These are phyloP conservation scores for Ogataea pini DNA, from an alignment of 805 yeast genomes.

Conservation along the genomic window DNA sequence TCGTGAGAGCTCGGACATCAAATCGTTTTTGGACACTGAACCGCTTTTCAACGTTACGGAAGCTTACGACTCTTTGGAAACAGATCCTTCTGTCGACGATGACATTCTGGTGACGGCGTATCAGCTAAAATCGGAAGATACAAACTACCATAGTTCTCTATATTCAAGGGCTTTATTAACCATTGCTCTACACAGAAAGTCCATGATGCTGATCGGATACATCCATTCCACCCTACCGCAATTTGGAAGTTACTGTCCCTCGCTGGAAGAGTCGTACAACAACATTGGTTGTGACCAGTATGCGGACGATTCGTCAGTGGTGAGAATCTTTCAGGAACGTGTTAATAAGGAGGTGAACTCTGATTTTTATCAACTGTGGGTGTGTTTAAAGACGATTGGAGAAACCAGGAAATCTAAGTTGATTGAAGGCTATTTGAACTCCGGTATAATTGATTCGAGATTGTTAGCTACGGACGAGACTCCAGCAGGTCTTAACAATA, in stretches of 20 bases:
- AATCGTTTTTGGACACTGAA: constrained; percentile 46
- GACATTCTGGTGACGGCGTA: constrained; percentile 77
- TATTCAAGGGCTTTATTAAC: constrained; percentile 60
- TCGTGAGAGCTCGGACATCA: constrained; percentile 39
- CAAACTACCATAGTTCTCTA: constrained; percentile 41
- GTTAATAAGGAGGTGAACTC: constrained; percentile 39
- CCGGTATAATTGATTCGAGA: constrained; percentile 63
- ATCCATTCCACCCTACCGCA: constrained; percentile 47
- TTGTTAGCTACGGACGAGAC: constrained; percentile 63
- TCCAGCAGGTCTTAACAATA: constrained; percentile 92
- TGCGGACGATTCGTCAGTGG: constrained; percentile 58
- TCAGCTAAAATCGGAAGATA: constrained; percentile 60
- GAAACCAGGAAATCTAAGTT: constrained; percentile 53
- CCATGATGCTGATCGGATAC: constrained; percentile 57
- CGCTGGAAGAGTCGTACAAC: constrained; percentile 44
- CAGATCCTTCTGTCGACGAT: constrained; percentile 56
- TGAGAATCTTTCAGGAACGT: constrained; percentile 52
- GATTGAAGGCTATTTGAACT: constrained; percentile 54
- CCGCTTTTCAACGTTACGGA: constrained; percentile 45
- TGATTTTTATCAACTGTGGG: constrained; percentile 58
- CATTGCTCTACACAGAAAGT: constrained; percentile 58
- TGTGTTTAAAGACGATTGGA: constrained; percentile 58
- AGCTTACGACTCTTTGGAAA: constrained; percentile 55
- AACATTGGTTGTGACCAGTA: constrained; percentile 49
- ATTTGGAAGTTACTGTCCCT: constrained; percentile 15